These are phyloP conservation scores for Plasmodium billcollinsi DNA, from an alignment of 169 alveolate genomes.

Conservation along the genomic window DNA sequence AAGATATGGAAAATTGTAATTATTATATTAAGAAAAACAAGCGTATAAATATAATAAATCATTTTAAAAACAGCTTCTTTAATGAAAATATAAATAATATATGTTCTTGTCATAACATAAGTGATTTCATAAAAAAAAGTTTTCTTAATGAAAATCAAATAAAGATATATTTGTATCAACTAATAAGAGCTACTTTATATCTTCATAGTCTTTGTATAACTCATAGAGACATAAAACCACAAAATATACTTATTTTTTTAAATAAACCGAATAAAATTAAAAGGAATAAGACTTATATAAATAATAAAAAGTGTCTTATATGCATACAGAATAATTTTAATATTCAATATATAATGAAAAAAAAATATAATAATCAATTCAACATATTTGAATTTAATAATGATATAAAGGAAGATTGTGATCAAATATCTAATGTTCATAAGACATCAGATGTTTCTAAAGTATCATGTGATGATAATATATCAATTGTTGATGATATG, in stretches of 20 bases:
- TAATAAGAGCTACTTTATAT: slow-evolving; percentile 96
- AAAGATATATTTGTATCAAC: slow-evolving; percentile 95
- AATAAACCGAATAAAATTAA: slow-evolving; percentile 12
- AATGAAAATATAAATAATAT: slow-evolving; percentile 8
- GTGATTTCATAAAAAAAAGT: slow-evolving; percentile 50
- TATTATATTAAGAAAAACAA: not conserved
- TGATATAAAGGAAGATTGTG: not conserved
- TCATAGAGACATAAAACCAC: slow-evolving; percentile 99
- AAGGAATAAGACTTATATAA: not conserved
- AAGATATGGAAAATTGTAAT: not conserved
- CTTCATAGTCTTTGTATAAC: slow-evolving; percentile 96
- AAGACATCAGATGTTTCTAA: not conserved
- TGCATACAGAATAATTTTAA: slow-evolving; percentile 46
- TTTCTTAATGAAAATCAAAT: slow-evolving; percentile 77
- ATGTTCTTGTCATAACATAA: slow-evolving; percentile 44
- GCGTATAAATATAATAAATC: no score
- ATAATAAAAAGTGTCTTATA: slow-evolving; percentile 25
- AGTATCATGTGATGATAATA: not conserved
- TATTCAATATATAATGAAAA: slow-evolving; percentile 28
- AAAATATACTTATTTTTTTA: slow-evolving; percentile 93
- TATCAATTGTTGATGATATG: not conserved
- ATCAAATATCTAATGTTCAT: not conserved
- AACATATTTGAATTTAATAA: not conserved
- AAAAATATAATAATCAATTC: not conserved
- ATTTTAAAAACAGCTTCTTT: no score